Conservation (phyloP, 345 rosid genomes). For the Gossypium stocksii region DNA sequence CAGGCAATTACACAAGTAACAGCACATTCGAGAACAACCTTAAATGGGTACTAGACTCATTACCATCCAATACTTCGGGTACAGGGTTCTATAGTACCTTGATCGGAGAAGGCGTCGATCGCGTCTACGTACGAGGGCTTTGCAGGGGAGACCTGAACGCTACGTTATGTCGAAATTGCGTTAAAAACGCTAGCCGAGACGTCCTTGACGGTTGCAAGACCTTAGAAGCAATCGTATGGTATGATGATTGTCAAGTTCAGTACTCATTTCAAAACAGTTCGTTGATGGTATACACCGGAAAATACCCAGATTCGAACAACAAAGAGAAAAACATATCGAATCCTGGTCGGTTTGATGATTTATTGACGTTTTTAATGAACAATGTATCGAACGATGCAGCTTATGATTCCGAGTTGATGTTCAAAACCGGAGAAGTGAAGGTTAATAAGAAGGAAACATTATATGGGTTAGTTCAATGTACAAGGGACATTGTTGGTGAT, state of each 20-base stretch:
- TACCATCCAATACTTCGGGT: constrained; percentile 4
- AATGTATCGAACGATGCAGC: constrained; percentile 23
- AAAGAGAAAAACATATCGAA: constrained; percentile 15
- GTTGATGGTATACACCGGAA: constrained; percentile 25
- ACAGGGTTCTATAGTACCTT: constrained; percentile 8
- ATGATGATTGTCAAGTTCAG: constrained; percentile 34
- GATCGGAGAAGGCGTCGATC: background rate
- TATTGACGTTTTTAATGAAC: constrained; percentile 16
- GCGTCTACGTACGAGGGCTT: background rate
- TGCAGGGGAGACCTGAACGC: background rate
- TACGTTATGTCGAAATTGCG: constrained; percentile 24
- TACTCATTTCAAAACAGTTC: constrained; percentile 23
- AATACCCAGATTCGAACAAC: constrained; percentile 18
- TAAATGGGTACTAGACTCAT: background rate
- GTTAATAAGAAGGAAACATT: constrained; percentile 7
- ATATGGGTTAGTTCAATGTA: constrained; percentile 38
- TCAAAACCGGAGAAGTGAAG: constrained; percentile 24
- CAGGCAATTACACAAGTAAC: constrained; percentile 1
- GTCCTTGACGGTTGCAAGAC: constrained; percentile 15
- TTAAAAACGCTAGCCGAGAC: constrained; percentile 21
- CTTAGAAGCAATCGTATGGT: constrained; percentile 29
- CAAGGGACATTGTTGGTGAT: constrained; percentile 23
- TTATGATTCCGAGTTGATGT: constrained; percentile 20
- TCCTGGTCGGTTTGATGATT: constrained; percentile 11
- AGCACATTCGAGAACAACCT: constrained; percentile 9